phyloP scores from a whole-genome alignment of 495 filamentous ascomycete species.

The Xylaria longipes region DNA sequence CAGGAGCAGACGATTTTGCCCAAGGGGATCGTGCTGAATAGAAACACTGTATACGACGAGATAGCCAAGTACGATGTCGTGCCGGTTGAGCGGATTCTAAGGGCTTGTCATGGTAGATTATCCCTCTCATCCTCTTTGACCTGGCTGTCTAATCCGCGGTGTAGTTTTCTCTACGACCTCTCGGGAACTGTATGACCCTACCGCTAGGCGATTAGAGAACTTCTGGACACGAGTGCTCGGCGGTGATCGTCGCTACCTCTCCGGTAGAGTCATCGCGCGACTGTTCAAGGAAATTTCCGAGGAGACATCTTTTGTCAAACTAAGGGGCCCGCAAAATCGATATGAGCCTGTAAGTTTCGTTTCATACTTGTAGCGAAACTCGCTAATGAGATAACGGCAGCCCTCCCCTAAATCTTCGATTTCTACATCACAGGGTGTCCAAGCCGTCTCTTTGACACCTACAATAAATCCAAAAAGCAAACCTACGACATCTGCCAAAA shows the following conservation, averaged over 20 bases:
- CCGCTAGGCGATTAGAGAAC: slow-evolving; percentile 59
- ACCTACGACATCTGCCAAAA: slow-evolving; percentile 32
- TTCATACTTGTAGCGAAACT: slow-evolving; percentile 1
- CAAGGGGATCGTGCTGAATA: slow-evolving; percentile 57
- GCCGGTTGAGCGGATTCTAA: slow-evolving; percentile 55
- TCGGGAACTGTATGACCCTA: slow-evolving; percentile 57
- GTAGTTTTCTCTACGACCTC: slow-evolving; percentile 61
- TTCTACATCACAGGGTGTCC: slow-evolving; percentile 24
- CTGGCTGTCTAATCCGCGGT: slow-evolving; percentile 24
- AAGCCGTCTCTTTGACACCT: slow-evolving; percentile 27
- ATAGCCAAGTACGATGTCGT: slow-evolving; percentile 55
- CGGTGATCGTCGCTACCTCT: slow-evolving; percentile 53
- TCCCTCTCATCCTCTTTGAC: not conserved
- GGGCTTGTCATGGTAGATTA: slow-evolving; percentile 57
- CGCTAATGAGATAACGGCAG: slow-evolving; percentile 25
- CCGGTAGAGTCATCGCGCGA: slow-evolving; percentile 52
- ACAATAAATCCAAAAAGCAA: slow-evolving; percentile 30
- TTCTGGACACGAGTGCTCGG: slow-evolving; percentile 66
- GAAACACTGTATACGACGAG: slow-evolving; percentile 48
- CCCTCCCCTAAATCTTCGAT: slow-evolving; percentile 35
- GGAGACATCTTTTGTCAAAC: slow-evolving; percentile 55
- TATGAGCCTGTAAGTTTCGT: slow-evolving; percentile 49
- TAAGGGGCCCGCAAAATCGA: slow-evolving; percentile 50
- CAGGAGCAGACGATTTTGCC: slow-evolving; percentile 47
- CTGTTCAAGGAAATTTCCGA: slow-evolving; percentile 57